Evolutionary conservation across 257 asterid genomes (phyloP).

Genomic region (Coffea eugenioides): DNA sequence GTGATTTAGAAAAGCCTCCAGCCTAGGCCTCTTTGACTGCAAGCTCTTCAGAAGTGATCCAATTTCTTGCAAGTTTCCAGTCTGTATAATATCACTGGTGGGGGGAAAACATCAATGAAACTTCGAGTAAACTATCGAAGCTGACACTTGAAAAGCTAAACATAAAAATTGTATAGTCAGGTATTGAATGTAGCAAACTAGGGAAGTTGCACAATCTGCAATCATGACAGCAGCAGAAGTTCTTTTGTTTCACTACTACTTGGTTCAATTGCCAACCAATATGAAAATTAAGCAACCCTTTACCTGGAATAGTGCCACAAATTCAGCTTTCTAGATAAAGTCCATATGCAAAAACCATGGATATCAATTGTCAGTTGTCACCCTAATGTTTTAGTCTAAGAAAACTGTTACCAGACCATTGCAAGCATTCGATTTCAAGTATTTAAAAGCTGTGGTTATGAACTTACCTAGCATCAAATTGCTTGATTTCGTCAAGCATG

Average conservation of each 20-base stretch:
- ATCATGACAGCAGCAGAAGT: not conserved
- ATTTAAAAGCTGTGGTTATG: not conserved
- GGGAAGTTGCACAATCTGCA: not conserved
- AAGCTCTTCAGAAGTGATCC: not conserved
- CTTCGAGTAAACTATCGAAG: not conserved
- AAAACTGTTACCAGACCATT: too few species aligned
- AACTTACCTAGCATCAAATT: slow-evolving; percentile 2
- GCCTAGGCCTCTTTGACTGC: not conserved
- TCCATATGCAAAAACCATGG: too few species aligned
- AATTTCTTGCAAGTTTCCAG: not conserved
- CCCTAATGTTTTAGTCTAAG: too few species aligned
- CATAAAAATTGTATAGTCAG: not conserved
- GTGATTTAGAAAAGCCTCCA: not conserved
- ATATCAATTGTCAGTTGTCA: too few species aligned
- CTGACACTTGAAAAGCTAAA: too few species aligned
- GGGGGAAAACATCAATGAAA: not conserved
- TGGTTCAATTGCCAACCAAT: not conserved
- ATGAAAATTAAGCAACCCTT: too few species aligned
- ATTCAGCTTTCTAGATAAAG: too few species aligned
- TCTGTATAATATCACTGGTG: not conserved
- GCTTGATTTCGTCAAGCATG: not conserved
- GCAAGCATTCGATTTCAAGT: too few species aligned
- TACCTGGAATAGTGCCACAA: too few species aligned
- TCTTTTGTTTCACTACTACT: not conserved
- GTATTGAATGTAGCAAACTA: not conserved